These are phyloP conservation scores for Colletotrichum filicis DNA, from an alignment of 2,329 filamentous ascomycete species.

Conservation along the genomic window DNA sequence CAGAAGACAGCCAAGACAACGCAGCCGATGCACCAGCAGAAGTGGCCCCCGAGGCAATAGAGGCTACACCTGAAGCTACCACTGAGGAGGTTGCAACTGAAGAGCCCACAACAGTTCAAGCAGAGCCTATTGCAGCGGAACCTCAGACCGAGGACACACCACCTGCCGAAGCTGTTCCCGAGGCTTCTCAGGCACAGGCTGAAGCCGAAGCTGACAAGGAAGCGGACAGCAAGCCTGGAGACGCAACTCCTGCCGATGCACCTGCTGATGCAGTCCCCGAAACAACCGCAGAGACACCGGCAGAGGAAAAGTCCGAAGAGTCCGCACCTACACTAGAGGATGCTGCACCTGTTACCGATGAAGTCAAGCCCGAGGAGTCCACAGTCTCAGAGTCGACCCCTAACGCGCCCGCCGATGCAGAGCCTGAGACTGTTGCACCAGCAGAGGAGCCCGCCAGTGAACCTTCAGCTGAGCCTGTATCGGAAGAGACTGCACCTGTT, in stretches of 20 bases:
- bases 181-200: background rate
- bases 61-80: background rate
- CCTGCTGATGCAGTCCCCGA: background rate
- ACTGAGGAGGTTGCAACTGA: background rate
- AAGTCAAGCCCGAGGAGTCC: background rate
- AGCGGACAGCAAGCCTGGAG: background rate
- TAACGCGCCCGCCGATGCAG: background rate
- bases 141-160: background rate
- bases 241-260: background rate
- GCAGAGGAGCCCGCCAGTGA: background rate
- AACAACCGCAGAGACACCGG: background rate
- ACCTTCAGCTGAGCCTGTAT: background rate
- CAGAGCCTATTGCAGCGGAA: background rate
- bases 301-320: background rate
- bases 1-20: background rate
- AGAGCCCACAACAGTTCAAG: background rate
- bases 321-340: background rate
- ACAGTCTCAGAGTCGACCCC: background rate
- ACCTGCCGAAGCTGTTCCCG: background rate
- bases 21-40: background rate
- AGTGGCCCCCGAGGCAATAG: background rate
- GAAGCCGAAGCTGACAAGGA: background rate
- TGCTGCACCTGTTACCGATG: background rate
- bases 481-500: background rate
- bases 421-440: background rate